Evolutionary conservation across 139 green algal genomes (phyloP).

Genomic region (Chlorokybus atmophyticus): DNA sequence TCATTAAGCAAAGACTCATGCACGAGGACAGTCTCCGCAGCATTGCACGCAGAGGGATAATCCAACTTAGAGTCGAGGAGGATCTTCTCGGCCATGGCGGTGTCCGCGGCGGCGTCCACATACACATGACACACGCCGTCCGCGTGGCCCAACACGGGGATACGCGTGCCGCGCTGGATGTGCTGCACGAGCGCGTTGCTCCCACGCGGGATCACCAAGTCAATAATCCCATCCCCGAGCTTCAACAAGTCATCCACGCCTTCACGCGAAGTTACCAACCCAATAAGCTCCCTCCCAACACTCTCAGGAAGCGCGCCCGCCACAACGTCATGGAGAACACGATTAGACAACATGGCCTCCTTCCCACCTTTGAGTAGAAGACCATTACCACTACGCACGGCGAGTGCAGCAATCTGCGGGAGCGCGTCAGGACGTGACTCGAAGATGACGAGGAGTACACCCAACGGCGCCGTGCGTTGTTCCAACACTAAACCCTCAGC

Average conservation of each 20-base stretch:
- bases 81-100: conserved; percentile 43
- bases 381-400: conserved; percentile 71
- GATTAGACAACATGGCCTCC: conserved; percentile 74
- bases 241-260: conserved; percentile 82
- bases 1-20: conserved; percentile 40
- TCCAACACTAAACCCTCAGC: conserved; percentile 83
- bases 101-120: conserved; percentile 58
- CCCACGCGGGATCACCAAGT: conserved; percentile 92
- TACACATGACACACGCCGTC: conserved; percentile 95
- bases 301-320: not conserved
- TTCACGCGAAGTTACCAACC: conserved; percentile 72
- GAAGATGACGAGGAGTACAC: conserved; percentile 98
- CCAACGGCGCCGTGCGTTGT: conserved; percentile 80
- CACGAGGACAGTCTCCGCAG: conserved; percentile 83
- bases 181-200: conserved; percentile 69
- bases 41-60: conserved; percentile 97
- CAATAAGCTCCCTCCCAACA: conserved; percentile 56
- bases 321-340: conserved; percentile 53
- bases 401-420: conserved; percentile 70
- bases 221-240: conserved; percentile 58
- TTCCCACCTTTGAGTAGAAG: conserved; percentile 95
- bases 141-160: conserved; percentile 93
- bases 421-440: conserved; percentile 91
- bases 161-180: conserved; percentile 85
- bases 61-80: conserved; percentile 82